These are phyloP conservation scores for Penicillium sp. DNA, from an alignment of 2,329 filamentous ascomycete genomes.

Conservation along the genomic window DNA sequence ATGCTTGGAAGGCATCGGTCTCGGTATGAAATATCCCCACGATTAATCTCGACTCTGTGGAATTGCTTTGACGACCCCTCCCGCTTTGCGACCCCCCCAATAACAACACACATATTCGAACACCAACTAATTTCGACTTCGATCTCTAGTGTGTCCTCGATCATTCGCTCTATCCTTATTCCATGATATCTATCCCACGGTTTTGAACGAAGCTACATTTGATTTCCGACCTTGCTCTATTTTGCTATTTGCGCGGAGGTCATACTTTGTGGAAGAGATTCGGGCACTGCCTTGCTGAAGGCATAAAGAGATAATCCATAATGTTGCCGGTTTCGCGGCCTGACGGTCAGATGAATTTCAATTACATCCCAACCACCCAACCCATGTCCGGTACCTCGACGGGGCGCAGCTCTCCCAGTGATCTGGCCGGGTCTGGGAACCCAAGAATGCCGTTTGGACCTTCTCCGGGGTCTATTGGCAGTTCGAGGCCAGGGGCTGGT, in stretches of 20 bases:
- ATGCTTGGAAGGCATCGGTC: not conserved
- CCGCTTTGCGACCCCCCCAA: conserved; percentile 5
- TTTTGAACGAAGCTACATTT: conserved; percentile 16
- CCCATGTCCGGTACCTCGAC: conserved; percentile 70
- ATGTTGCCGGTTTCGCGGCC: conserved; percentile 76
- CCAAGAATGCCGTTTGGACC: conserved; percentile 66
- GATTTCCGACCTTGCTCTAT: conserved; percentile 5
- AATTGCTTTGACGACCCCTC: conserved; percentile 18
- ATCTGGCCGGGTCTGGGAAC: conserved; percentile 55
- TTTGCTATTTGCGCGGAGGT: conserved; percentile 7
- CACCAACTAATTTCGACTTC: conserved; percentile 9
- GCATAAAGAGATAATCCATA: conserved; percentile 60
- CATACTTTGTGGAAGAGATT: conserved; percentile 10
- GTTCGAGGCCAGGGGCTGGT: conserved; percentile 71
- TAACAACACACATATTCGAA: conserved; percentile 3
- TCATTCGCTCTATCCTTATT: not conserved
- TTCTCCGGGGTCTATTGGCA: conserved; percentile 47
- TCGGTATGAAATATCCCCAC: not conserved
- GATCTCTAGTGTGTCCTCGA: not conserved
- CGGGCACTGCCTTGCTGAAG: conserved; percentile 14
- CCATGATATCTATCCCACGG: conserved; percentile 5
- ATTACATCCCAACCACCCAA: conserved; percentile 63
- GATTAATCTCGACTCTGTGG: not conserved
- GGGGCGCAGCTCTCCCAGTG: conserved; percentile 69
- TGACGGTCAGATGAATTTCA: conserved; percentile 72